These are phyloP conservation scores for Cyclotella atomus DNA, from an alignment of 108 stramenopile species.

Conservation along the genomic window DNA sequence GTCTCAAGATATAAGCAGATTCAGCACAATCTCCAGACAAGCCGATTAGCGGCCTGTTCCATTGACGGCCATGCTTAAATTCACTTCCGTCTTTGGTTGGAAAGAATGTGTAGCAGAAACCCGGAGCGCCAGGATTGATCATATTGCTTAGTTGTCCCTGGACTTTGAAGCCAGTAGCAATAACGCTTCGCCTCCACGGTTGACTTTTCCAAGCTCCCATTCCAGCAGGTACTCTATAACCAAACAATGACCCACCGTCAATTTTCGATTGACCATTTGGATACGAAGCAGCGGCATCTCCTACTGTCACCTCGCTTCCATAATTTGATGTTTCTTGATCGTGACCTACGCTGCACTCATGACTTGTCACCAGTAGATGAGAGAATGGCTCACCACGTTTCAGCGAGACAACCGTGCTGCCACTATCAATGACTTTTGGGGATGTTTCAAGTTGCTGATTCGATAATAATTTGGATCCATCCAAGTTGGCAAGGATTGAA, in stretches of 20 bases:
- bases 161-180: conserved; percentile 93
- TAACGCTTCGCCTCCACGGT: conserved; percentile 81
- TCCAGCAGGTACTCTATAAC: conserved; percentile 81
- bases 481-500: conserved; percentile 84
- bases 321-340: background rate
- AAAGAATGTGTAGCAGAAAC: conserved; percentile 94
- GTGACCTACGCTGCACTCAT: conserved; percentile 74
- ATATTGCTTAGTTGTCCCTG: conserved; percentile 82
- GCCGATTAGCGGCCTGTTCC: conserved; percentile 89
- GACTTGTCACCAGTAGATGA: conserved; percentile 78
- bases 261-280: conserved; percentile 35
- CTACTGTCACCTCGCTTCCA: conserved; percentile 1
- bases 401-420: conserved; percentile 73
- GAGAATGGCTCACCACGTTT: conserved; percentile 70
- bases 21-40: conserved; percentile 96
- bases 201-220: conserved; percentile 70
- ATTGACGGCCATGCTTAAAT: conserved; percentile 48
- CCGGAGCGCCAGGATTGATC: conserved; percentile 96
- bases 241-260: conserved; percentile 90
- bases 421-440: conserved; percentile 66
- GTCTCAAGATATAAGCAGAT: conserved; percentile 93
- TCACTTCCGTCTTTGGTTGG: conserved; percentile 58
- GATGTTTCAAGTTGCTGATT: background rate
- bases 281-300: background rate
- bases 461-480: conserved; percentile 46